These are phyloP conservation scores for Friedmanniomyces simplex DNA, from an alignment of 495 filamentous ascomycete species.

Conservation along the genomic window DNA sequence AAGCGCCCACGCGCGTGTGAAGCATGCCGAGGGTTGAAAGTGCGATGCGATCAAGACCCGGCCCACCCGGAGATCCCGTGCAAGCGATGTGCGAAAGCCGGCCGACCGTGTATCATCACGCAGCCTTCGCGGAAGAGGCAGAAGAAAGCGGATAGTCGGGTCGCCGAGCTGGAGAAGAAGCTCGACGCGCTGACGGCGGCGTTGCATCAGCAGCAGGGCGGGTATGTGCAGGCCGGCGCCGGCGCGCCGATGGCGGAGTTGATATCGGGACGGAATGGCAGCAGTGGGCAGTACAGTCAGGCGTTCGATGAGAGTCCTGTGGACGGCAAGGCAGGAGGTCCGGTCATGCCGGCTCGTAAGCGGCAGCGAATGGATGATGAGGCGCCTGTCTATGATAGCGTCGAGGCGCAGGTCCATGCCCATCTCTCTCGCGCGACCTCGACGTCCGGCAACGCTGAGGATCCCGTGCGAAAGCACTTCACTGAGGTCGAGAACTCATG, in stretches of 20 bases:
- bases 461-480: not conserved
- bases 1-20: conserved; percentile 89
- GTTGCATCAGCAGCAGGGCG: conserved; percentile 42
- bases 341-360: conserved; percentile 4
- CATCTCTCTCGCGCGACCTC: not conserved
- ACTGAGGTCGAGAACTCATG: not conserved
- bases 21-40: conserved; percentile 80
- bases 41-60: conserved; percentile 71
- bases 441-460: not conserved
- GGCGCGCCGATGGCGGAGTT: conserved; percentile 21
- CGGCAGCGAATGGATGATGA: conserved; percentile 9
- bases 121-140: conserved; percentile 75
- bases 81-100: conserved; percentile 77
- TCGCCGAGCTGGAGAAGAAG: conserved; percentile 89
- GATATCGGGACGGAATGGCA: conserved; percentile 6
- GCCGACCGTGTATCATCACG: conserved; percentile 68
- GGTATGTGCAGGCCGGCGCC: conserved; percentile 27
- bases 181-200: conserved; percentile 80
- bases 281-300: conserved; percentile 6
- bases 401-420: not conserved
- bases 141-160: conserved; percentile 87
- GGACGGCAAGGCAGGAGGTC: not conserved
- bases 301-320: not conserved
- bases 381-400: not conserved
- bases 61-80: conserved; percentile 56